phyloP scores from a whole-genome alignment of 1,139 yeast species.

The Groenewaldozyma auringiensis region DNA sequence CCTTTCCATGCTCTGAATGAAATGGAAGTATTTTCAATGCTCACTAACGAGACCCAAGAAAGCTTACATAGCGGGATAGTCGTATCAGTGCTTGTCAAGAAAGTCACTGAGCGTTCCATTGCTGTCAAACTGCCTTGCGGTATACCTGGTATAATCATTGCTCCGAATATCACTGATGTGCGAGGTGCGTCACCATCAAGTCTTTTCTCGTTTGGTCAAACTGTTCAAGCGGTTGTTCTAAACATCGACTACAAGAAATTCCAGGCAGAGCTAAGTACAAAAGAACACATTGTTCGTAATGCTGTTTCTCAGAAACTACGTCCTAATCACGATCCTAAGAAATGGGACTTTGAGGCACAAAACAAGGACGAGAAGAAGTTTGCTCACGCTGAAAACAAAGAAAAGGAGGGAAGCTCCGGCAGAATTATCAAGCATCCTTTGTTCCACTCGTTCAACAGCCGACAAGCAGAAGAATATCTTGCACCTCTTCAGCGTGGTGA shows the following conservation, averaged over 20 bases:
- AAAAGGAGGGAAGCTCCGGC: conserved; percentile 48
- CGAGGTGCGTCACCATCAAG: conserved; percentile 40
- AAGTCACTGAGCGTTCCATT: conserved; percentile 41
- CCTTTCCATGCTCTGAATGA: conserved; percentile 60
- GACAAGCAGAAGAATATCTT: conserved; percentile 87
- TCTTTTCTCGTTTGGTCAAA: conserved; percentile 60
- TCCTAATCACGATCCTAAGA: conserved; percentile 41
- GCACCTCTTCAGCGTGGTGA: conserved; percentile 90
- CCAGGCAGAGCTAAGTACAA: conserved; percentile 63
- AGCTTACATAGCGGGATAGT: conserved; percentile 64
- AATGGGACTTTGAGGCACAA: conserved; percentile 85
- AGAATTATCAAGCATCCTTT: conserved; percentile 88
- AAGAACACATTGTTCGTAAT: conserved; percentile 55
- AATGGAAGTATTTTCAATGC: conserved; percentile 73
- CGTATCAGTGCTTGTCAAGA: conserved; percentile 65
- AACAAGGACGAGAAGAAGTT: conserved; percentile 48
- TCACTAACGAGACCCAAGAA: conserved; percentile 78
- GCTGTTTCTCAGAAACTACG: conserved; percentile 36
- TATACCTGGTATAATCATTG: conserved; percentile 61
- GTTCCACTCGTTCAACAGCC: conserved; percentile 72
- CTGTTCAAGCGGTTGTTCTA: conserved; percentile 73
- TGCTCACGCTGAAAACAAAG: conserved; percentile 42
- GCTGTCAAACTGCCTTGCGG: conserved; percentile 68
- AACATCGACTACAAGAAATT: conserved; percentile 65
- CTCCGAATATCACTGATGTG: conserved; percentile 57